Evolutionary conservation across 1,139 yeast species (phyloP), one percentile per base, ranked within the genome.

Genomic region (Taiozyma sp.): DNA sequence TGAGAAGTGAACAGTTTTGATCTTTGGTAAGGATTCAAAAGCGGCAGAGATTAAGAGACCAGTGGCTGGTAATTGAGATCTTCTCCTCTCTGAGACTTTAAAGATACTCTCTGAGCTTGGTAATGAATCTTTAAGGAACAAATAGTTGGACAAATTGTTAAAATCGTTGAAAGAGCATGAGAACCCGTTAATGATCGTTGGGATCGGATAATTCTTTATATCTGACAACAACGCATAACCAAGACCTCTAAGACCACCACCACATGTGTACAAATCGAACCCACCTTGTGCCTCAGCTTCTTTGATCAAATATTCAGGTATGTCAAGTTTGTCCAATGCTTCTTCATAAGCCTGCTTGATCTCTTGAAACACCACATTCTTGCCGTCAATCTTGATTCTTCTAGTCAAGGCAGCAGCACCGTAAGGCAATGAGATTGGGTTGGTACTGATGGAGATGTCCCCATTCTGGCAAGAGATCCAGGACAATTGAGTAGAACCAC

Each of bases 231-330:
- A 60, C 40, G 81, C 65, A 64, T 81, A 83, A 0, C 87, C 88
- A 51, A 83, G 69, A 3, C 85, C 87, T 57, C 89, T 71, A 48
- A 82, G 70, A 0, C 88, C 89, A 49, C 88, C 88, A 44, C 89
- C 89, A 56, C 86, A 80, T 7, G 83, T 78, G 61, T 78, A 83
- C 41, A 83, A 61, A 56, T 80, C 77, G 58, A 78, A 77, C 0
- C 88, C 88, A 13, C 84, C 84, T 38, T 76, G 74, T 30, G 59
- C 58, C 44, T 70, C 68, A 1, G 86, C 84, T 50, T 74, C 77
- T 23, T 71, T 70, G 13, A 71, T 57, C 58, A 79, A 65, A 34
- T 68, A 71, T 43, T 66, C 60, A 7, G 78, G 83, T 27, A 79
- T 66, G 28, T 63, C 68, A 45, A 82, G 78, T 41, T 72, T 68